Percentiles rank a stretch among this genome's conserved stretches.
These are phyloP conservation scores for Salvia miltiorrhiza DNA, from an alignment of 257 asterid species.

Conservation along the genomic window DNA sequence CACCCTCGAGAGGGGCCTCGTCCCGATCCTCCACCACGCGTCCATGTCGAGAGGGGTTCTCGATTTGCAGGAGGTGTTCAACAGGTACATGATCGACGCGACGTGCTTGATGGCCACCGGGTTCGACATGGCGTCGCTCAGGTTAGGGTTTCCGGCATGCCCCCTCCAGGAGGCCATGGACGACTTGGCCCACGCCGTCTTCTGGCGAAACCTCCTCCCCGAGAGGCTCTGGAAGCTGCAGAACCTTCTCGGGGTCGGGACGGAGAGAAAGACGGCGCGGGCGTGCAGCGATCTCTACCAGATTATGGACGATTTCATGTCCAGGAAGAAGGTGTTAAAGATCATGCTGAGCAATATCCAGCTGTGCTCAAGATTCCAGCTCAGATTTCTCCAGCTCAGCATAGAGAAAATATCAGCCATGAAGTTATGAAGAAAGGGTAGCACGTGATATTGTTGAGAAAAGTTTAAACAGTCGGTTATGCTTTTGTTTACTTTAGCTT, in stretches of 20 bases:
- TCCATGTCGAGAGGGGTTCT: no score
- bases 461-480: no score
- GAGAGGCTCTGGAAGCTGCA: slow-evolving; percentile 44
- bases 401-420: no score
- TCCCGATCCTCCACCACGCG: slow-evolving; percentile 40
- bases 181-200: slow-evolving; percentile 42
- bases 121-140: slow-evolving; percentile 31
- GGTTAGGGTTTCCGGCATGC: slow-evolving; percentile 32
- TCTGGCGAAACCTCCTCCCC: slow-evolving; percentile 38
- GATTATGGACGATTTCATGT: slow-evolving; percentile 9
- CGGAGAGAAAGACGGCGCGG: slow-evolving; percentile 32
- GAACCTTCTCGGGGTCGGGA: slow-evolving; percentile 36
- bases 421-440: no score
- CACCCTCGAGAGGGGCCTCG: slow-evolving; percentile 25
- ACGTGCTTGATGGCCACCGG: slow-evolving; percentile 44
- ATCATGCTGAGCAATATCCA: no score
- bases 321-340: no score
- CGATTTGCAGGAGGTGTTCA: slow-evolving; percentile 41
- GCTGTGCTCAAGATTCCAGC: no score
- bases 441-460: no score
- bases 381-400: no score
- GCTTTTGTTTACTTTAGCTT: no score
- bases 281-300: slow-evolving; percentile 21
- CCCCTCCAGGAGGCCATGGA: slow-evolving; percentile 45
- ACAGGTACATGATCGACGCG: slow-evolving; percentile 48